A percentile compares a stretch with the other conserved stretches of the same genome.
Evolutionary conservation across 306 rosid species (phyloP).

Genomic region (Oxytropis ochrocephala): DNA sequence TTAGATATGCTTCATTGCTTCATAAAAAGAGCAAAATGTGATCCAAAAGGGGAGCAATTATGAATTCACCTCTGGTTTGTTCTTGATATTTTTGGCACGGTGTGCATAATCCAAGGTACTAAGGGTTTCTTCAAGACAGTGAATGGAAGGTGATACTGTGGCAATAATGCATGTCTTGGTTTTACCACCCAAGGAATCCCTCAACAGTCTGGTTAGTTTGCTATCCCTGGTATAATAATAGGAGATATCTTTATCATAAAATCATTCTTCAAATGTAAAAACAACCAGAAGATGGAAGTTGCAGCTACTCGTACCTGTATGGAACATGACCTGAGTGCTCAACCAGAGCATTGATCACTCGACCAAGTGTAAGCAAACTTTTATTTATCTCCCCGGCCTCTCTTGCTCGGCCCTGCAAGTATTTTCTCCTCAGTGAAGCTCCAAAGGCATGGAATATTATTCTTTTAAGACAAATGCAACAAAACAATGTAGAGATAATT

Average conservation of each 20-base stretch:
- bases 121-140: slow-evolving; percentile 97
- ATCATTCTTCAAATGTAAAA: background rate
- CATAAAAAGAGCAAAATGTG: slow-evolving; percentile 4
- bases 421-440: slow-evolving; percentile 22
- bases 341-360: slow-evolving; percentile 91
- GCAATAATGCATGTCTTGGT: slow-evolving; percentile 99
- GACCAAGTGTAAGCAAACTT: slow-evolving; percentile 97
- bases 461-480: background rate
- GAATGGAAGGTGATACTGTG: slow-evolving; percentile 94
- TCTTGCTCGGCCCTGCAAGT: slow-evolving; percentile 97
- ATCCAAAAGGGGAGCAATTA: slow-evolving; percentile 13
- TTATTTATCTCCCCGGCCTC: slow-evolving; percentile 99
- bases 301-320: slow-evolving; percentile 55
- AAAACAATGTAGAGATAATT: background rate
- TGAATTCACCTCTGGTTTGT: slow-evolving; percentile 87
- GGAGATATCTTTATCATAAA: slow-evolving; percentile 15
- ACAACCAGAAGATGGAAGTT: background rate
- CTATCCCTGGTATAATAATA: slow-evolving; percentile 80
- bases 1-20: slow-evolving; percentile 11
- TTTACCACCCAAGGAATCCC: slow-evolving; percentile 99
- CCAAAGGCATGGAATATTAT: background rate
- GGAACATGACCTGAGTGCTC: slow-evolving; percentile 99
- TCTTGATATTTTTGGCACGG: slow-evolving; percentile 98
- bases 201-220: slow-evolving; percentile 82
- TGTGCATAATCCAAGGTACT: slow-evolving; percentile 97